Base-by-base conservation (phyloP, 2,329 filamentous ascomycete species). In the Decorospora gaudefroyi region DNA sequence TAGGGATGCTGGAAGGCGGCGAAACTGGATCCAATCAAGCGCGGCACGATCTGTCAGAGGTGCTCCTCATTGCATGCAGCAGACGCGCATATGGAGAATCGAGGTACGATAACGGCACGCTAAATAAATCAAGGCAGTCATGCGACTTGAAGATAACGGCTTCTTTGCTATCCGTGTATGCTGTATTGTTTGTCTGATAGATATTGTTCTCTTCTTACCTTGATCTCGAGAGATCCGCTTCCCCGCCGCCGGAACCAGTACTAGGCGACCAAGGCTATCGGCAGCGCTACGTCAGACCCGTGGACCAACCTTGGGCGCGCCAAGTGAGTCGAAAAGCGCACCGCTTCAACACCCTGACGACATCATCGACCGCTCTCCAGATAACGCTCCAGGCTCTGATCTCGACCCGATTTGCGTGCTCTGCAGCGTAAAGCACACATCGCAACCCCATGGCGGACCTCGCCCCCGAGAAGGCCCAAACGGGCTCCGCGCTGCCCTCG, bases 361-460 rank as follows among this genome's bases (percentile, higher is more conserved):
- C 48, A 51, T 45, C 37, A 35, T 36, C 40, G 28, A 40, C 35
- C 37, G 16, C 21, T 39, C 37, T 25, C 36, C 36, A 21, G 28
- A 38, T 33, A 15, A 25, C 22, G 33, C 19, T 25, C 31, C 29
- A 13, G 10, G 32, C 39, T 12, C 15, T 32, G 18, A 9, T 28
- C 22, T 17, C 28, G 21, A 12, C 33, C 21, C 41, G 15, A 27
- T 4, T 25, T 32, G n/a, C 18, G 30, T 46, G 34, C 33, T 18
- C 18, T 27, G 21, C 16, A 18, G 42, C 42, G 36, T 11, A 53
- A 36, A 37, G 40, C 25, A 21, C 38, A 42, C 27, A 27, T 16
- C 35, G 32, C n/a, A 43, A 21, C 43, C 42, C 32, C 60, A 67
- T 68, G 65, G 64, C 67, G 51, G 64, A 68, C 42, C 51, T 61